Percentiles rank a stretch among this genome's conserved stretches.
Conservation (phyloP, 805 yeast species). For the Candida takata region DNA sequence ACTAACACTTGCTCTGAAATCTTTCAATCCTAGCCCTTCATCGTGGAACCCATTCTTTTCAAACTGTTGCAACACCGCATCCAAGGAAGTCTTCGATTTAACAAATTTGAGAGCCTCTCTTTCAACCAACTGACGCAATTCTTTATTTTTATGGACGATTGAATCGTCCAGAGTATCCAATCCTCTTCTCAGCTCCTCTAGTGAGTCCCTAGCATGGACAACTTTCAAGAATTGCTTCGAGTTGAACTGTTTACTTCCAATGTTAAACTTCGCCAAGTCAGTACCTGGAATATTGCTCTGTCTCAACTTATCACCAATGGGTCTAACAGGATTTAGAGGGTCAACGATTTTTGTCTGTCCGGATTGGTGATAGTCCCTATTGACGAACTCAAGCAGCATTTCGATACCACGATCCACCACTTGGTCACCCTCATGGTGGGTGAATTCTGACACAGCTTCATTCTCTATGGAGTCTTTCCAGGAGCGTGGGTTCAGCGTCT, state of each 20-base stretch:
- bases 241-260: conserved; percentile 53
- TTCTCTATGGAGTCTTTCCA: conserved; percentile 27
- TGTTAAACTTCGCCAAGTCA: conserved; percentile 39
- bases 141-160: conserved; percentile 42
- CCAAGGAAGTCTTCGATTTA: conserved; percentile 55
- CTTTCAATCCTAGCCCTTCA: conserved; percentile 25
- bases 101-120: conserved; percentile 59
- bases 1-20: conserved; percentile 34
- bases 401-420: conserved; percentile 9
- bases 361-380: conserved; percentile 21
- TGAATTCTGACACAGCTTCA: conserved; percentile 16
- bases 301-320: conserved; percentile 25
- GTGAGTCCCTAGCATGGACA: conserved; percentile 49
- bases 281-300: not conserved
- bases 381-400: conserved; percentile 15
- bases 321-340: conserved; percentile 48
- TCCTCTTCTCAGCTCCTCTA: conserved; percentile 40
- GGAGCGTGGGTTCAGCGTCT: conserved; percentile 34
- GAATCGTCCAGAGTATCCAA: conserved; percentile 42
- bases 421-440: conserved; percentile 19
- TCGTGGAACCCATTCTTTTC: conserved; percentile 28
- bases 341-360: conserved; percentile 36
- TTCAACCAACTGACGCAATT: conserved; percentile 45
- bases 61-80: conserved; percentile 51
- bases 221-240: conserved; percentile 48